phyloP scores from a whole-genome alignment of 1,284 basidiomycete genomes.

The Apiotrichum laibachii region DNA sequence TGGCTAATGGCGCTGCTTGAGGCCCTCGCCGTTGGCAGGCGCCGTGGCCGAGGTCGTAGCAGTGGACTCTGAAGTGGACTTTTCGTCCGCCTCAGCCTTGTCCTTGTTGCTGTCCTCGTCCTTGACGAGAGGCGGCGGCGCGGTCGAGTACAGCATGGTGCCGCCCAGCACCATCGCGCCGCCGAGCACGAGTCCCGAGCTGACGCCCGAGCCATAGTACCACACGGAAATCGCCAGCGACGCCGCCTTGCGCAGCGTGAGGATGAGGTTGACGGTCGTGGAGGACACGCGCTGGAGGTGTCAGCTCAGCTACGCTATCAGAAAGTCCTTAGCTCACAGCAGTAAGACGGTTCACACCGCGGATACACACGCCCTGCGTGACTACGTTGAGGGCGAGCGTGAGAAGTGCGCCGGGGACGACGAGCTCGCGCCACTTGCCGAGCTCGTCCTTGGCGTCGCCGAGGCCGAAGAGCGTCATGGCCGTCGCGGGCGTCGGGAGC shows the following conservation, averaged over 20 bases:
- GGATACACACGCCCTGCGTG: slow-evolving; percentile 84
- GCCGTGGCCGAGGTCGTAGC: not conserved
- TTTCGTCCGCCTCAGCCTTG: not conserved
- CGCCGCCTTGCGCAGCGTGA: slow-evolving; percentile 84
- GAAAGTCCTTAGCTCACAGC: slow-evolving; percentile 33
- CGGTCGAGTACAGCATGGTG: slow-evolving; percentile 31
- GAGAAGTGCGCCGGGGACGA: slow-evolving; percentile 64
- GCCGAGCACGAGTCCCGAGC: slow-evolving; percentile 39
- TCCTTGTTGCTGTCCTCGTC: not conserved
- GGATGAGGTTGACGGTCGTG: slow-evolving; percentile 79
- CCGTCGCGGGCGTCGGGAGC: slow-evolving; percentile 27
- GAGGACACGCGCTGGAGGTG: slow-evolving; percentile 60
- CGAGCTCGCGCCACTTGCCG: slow-evolving; percentile 22
- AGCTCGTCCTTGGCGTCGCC: slow-evolving; percentile 9
- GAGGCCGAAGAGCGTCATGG: slow-evolving; percentile 1
- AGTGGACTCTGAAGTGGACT: not conserved
- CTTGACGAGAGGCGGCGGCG: slow-evolving; percentile 12
- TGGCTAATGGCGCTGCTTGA: not conserved
- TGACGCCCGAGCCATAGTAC: slow-evolving; percentile 46
- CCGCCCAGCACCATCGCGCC: slow-evolving; percentile 46
- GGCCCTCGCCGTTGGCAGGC: not conserved
- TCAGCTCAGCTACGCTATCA: slow-evolving; percentile 38
- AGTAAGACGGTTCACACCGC: slow-evolving; percentile 84
- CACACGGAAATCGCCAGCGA: slow-evolving; percentile 65
- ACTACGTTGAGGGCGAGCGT: slow-evolving; percentile 73